Base-by-base conservation (phyloP, 2,329 filamentous ascomycete genomes). In the Sphaerulina vaccinii region DNA sequence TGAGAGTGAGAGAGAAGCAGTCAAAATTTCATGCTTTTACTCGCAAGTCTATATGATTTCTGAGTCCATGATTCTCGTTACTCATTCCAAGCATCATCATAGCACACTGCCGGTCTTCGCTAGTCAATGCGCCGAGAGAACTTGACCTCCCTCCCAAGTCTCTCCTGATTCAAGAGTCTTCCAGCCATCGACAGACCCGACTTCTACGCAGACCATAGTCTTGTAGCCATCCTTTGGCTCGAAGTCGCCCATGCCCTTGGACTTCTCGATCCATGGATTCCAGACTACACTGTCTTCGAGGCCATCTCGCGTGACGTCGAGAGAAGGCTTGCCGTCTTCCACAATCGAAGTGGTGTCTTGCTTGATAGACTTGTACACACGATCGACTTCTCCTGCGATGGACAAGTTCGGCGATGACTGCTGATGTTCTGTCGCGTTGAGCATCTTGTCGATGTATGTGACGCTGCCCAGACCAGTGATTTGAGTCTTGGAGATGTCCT, bases 201-300 rank as follows among this genome's bases (percentile, higher is more conserved):
- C 88, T 78, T 99, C 93, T 44, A 97, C 82, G 68, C 93, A 97
- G 37, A 99, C 76, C 89, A 97, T 96, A 53, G 90, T 83, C 77
- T 89, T 89, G 77, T 86, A 97, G 32, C 88, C 93, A 48, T 91
- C 87, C 67, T 95, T 87, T 43, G 93, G 93, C 52, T 80, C 81
- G 69, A 97, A 96, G 71, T 99, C 93, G 46, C 77, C 84, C 74
- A 96, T 95, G 4, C 79, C 79, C 62, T 84, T 82, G 1, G 88
- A 84, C 76, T 95, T 95, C 58, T 91, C 88, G 35, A 80, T 79
- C 90, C 92, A 96, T 1, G 93, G 93, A 73, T 99, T 99, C 93
- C 93, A 99, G 23, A 97, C 87, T 1, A 96, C 92, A 13, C 93
- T 85, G 61, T 97, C 89, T 56, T 82, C 81, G 60, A 99, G 79